phyloP scores from a whole-genome alignment of 306 rosid species.

The Nissolia schottii region DNA sequence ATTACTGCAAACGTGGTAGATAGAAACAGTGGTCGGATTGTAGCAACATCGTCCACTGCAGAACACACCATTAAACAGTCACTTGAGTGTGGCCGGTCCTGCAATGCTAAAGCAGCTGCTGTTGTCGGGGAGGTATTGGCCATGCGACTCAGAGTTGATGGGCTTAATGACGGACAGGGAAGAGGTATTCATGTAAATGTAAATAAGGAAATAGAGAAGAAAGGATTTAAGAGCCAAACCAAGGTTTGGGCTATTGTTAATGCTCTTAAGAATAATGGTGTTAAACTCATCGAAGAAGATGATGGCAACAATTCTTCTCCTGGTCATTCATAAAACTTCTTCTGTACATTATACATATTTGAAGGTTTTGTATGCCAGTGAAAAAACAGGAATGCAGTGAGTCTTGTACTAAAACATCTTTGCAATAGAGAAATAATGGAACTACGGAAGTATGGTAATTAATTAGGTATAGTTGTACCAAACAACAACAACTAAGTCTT shows the following conservation, averaged over 20 bases:
- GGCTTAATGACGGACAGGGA: constrained; percentile 74
- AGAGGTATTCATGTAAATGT: constrained; percentile 75
- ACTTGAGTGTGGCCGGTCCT: constrained; percentile 78
- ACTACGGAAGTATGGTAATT: neutral
- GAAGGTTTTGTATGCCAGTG: neutral
- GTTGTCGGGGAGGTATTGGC: constrained; percentile 92
- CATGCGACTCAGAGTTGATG: constrained; percentile 79
- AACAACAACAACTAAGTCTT: no score
- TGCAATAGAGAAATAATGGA: neutral
- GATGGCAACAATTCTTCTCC: constrained; percentile 31
- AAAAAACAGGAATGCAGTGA: neutral
- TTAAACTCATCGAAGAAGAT: constrained; percentile 53
- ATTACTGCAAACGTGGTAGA: constrained; percentile 84
- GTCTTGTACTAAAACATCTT: neutral
- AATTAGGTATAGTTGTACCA: no score
- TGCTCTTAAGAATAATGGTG: constrained; percentile 67
- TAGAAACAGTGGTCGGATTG: constrained; percentile 75
- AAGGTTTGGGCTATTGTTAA: constrained; percentile 86
- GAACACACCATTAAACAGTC: constrained; percentile 76
- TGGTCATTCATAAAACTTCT: constrained; percentile 8
- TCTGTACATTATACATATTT: neutral
- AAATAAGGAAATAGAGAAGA: constrained; percentile 69
- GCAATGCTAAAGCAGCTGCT: constrained; percentile 86
- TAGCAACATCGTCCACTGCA: constrained; percentile 65
- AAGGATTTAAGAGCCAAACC: constrained; percentile 78